Percentiles rank a stretch among this genome's conserved stretches.
phyloP scores from a whole-genome alignment of 2,329 filamentous ascomycete genomes.

The Dactylellina leptospora region DNA sequence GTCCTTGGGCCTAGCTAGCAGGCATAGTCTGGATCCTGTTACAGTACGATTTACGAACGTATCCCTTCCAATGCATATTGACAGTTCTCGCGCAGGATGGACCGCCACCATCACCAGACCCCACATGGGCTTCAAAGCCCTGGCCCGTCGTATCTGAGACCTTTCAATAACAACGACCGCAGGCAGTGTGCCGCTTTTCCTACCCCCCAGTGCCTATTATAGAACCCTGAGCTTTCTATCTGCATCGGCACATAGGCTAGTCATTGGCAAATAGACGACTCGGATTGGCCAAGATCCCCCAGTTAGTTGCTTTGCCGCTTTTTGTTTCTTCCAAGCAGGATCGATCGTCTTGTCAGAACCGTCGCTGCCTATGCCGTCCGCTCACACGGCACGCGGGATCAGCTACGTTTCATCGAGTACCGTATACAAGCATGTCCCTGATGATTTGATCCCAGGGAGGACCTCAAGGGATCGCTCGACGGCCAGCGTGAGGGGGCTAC shows the following conservation, averaged over 20 bases:
- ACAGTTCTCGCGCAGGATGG: background rate
- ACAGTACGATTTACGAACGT: background rate
- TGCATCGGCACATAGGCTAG: slow-evolving; percentile 9
- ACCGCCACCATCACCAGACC: slow-evolving; percentile 7
- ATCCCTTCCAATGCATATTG: too few species aligned
- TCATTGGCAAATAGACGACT: slow-evolving; percentile 14
- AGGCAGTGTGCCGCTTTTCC: slow-evolving; percentile 16
- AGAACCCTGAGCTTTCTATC: slow-evolving; percentile 4
- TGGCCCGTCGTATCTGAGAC: slow-evolving; percentile 29
- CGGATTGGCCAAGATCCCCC: slow-evolving; percentile 22
- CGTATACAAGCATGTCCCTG: slow-evolving; percentile 18
- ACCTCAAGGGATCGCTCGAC: background rate
- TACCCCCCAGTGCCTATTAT: background rate
- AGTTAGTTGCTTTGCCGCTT: slow-evolving; percentile 35
- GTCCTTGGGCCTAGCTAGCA: too few species aligned
- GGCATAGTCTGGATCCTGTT: slow-evolving; percentile 7
- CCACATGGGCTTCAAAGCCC: slow-evolving; percentile 28
- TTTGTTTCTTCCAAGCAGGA: slow-evolving; percentile 46
- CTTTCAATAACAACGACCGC: slow-evolving; percentile 27
- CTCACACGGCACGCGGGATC: slow-evolving; percentile 45
- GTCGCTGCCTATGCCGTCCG: slow-evolving; percentile 30
- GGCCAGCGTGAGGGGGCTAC: background rate
- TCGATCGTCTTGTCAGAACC: slow-evolving; percentile 21
- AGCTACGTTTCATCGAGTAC: slow-evolving; percentile 35
- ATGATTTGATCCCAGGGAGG: slow-evolving; percentile 1